Evolutionary conservation across 2,329 filamentous ascomycete genomes (phyloP).

Genomic region (Elsinoe ampelina): DNA sequence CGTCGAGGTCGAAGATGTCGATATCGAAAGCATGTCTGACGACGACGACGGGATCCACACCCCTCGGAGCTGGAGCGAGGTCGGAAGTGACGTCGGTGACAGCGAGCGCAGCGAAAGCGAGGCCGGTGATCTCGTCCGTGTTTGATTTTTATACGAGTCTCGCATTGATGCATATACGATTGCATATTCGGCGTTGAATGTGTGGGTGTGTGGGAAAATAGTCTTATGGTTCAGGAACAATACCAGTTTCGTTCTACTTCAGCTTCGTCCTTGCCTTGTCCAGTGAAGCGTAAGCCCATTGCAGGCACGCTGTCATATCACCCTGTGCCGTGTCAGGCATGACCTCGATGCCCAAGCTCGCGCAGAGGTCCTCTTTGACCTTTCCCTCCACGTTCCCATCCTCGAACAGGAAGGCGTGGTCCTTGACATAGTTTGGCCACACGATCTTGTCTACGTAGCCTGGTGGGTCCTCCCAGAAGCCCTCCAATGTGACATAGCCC

Average conservation of each 20-base stretch:
- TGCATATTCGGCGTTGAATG: not conserved
- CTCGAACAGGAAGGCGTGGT: conserved; percentile 74
- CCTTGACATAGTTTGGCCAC: conserved; percentile 84
- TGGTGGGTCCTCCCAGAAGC: conserved; percentile 91
- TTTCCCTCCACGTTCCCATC: conserved; percentile 54
- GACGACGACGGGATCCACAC: conserved; percentile 28
- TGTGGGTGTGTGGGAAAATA: not conserved
- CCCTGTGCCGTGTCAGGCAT: conserved; percentile 23
- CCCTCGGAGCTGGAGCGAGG: conserved; percentile 30
- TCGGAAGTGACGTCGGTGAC: conserved; percentile 28
- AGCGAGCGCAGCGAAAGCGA: conserved; percentile 20
- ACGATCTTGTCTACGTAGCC: conserved; percentile 91
- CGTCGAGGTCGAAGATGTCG: conserved; percentile 26
- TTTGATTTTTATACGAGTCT: conserved; percentile 1
- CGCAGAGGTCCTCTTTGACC: conserved; percentile 37
- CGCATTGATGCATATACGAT: not conserved
- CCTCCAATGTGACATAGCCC: conserved; percentile 70
- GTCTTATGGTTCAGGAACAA: not conserved
- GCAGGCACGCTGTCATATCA: conserved; percentile 27
- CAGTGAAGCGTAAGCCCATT: conserved; percentile 31
- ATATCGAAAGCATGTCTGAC: conserved; percentile 25
- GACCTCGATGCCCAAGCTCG: conserved; percentile 22
- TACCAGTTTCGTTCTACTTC: too few relatives aligned
- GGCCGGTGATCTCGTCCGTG: conserved; percentile 5
- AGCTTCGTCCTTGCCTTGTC: conserved; percentile 1